phyloP scores from a whole-genome alignment of 129 eudicot genomes.

The Helichrysum umbraculigerum region DNA sequence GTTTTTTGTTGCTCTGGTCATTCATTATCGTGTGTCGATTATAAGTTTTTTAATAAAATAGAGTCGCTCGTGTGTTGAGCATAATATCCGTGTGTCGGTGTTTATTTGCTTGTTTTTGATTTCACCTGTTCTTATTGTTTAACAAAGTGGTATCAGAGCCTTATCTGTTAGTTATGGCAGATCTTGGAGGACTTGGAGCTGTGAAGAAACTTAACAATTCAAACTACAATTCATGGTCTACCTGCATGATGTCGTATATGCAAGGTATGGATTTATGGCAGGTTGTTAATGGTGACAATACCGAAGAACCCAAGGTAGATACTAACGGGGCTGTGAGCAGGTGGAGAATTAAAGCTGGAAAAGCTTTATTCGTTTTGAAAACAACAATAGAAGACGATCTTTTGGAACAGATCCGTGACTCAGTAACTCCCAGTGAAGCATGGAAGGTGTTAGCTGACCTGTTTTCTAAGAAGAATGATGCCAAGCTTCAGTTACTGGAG shows the following conservation, averaged over 20 bases:
- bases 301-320: not conserved
- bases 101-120: too few relatives aligned
- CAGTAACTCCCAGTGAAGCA: not conserved
- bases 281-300: not conserved
- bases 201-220: not conserved
- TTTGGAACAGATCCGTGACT: not conserved
- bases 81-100: too few relatives aligned
- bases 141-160: too few relatives aligned
- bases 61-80: too few relatives aligned
- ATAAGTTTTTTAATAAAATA: too few relatives aligned
- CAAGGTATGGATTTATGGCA: not conserved
- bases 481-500: not conserved
- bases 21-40: too few relatives aligned
- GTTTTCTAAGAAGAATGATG: not conserved
- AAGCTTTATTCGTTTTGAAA: not conserved
- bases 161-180: not conserved
- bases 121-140: too few relatives aligned
- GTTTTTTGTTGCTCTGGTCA: too few relatives aligned
- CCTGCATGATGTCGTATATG: not conserved
- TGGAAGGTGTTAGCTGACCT: not conserved
- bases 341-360: not conserved
- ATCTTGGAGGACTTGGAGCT: not conserved
- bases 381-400: not conserved
- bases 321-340: not conserved
- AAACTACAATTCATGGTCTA: not conserved